Conservation (phyloP, 1,284 basidiomycete genomes). For the Fomitiporia mediterranea region DNA sequence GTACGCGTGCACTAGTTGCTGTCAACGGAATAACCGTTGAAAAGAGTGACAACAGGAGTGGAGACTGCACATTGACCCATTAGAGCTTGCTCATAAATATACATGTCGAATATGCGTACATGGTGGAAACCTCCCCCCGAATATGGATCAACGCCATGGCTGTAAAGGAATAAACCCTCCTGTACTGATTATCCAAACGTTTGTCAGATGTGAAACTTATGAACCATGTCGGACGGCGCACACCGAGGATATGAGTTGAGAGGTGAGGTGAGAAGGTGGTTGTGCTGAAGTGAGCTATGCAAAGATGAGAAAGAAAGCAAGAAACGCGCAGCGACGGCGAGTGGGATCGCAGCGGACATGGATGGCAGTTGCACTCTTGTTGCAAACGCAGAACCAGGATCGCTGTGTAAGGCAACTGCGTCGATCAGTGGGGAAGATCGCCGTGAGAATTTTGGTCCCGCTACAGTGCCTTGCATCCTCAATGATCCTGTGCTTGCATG, state of each 20-base stretch:
- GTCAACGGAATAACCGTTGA: constrained; percentile 59
- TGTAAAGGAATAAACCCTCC: constrained; percentile 80
- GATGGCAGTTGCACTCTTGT: too few relatives aligned
- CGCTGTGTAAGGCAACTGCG: too few relatives aligned
- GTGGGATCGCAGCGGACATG: constrained; percentile 17
- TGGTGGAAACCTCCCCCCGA: constrained; percentile 80
- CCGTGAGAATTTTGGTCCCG: too few relatives aligned
- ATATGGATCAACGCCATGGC: constrained; percentile 77
- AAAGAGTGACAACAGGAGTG: constrained; percentile 75
- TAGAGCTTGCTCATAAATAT: constrained; percentile 16
- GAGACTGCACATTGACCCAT: constrained; percentile 51
- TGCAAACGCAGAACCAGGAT: too few relatives aligned
- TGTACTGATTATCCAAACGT: constrained; percentile 63
- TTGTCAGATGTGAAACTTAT: constrained; percentile 8
- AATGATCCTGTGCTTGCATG: too few relatives aligned
- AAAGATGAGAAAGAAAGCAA: constrained; percentile 46
- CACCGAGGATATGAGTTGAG: constrained; percentile 66
- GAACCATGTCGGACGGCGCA: constrained; percentile 38
- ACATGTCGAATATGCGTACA: constrained; percentile 41
- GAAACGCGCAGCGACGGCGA: constrained; percentile 37
- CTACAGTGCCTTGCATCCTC: too few relatives aligned
- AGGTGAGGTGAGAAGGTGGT: constrained; percentile 79
- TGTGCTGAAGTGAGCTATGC: constrained; percentile 45
- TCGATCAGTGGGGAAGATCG: too few relatives aligned
- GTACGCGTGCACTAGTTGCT: constrained; percentile 41